phyloP scores from a whole-genome alignment of 305 asterid genomes.

The Fraxinus floribunda region DNA sequence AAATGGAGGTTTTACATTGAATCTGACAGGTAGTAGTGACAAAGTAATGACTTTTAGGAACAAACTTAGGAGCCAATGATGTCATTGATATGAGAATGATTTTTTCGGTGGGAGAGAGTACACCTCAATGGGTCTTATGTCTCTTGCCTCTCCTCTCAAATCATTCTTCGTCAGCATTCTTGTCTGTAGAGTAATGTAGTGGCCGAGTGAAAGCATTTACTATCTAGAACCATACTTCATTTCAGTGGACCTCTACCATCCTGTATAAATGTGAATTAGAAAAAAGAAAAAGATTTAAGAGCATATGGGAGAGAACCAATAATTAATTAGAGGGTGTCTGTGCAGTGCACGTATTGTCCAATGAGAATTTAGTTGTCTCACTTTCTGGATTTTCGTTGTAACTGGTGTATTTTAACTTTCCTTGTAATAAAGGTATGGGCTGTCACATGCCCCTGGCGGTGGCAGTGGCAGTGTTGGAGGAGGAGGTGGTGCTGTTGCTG shows the following conservation, averaged over 20 bases:
- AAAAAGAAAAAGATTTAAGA: neutral
- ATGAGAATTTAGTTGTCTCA: neutral
- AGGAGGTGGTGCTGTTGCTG: constrained; percentile 38
- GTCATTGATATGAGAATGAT: neutral
- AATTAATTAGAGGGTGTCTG: constrained; percentile 4
- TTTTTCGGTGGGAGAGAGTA: neutral
- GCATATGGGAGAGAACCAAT: constrained; percentile 8
- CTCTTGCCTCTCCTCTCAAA: neutral
- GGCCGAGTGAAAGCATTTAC: neutral
- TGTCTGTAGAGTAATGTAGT: neutral
- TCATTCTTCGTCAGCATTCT: neutral
- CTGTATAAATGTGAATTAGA: neutral
- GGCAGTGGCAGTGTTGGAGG: constrained; percentile 28
- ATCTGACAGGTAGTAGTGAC: constrained; percentile 9
- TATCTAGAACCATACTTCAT: neutral
- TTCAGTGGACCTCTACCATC: neutral
- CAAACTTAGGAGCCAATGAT: neutral
- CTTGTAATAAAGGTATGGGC: constrained; percentile 36
- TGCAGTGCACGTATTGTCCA: constrained; percentile 17
- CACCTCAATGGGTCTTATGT: neutral
- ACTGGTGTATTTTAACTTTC: constrained; percentile 8
- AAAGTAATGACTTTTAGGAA: constrained; percentile 14
- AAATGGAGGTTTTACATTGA: neutral
- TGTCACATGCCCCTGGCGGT: constrained; percentile 36
- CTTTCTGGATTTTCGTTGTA: constrained; percentile 10